phyloP scores from a whole-genome alignment of 2,329 filamentous ascomycete genomes.

The Moelleriella libera region DNA sequence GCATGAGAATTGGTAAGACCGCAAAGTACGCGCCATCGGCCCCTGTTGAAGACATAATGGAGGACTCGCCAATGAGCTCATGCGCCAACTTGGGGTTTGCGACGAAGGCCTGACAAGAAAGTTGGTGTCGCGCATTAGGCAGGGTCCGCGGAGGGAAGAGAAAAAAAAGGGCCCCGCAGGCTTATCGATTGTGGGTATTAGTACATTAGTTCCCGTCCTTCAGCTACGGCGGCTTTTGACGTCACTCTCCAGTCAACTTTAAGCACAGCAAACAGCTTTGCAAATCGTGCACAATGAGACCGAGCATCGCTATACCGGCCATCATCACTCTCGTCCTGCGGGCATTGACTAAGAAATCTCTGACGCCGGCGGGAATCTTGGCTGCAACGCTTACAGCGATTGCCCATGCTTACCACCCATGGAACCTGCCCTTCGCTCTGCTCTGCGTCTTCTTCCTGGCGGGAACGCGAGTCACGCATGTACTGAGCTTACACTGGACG shows the following conservation, averaged over 20 bases:
- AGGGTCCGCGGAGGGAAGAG: neutral
- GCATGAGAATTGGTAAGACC: constrained; percentile 54
- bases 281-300: constrained; percentile 31
- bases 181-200: constrained; percentile 1
- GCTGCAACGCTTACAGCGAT: constrained; percentile 60
- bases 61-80: no score
- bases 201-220: no score
- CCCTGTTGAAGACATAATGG: neutral
- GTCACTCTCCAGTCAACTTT: no score
- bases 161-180: neutral
- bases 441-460: constrained; percentile 76
- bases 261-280: no score
- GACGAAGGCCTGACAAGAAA: no score
- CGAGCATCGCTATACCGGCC: constrained; percentile 40
- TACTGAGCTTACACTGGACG: constrained; percentile 17
- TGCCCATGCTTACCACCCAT: constrained; percentile 82
- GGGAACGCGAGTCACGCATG: constrained; percentile 73
- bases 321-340: constrained; percentile 49
- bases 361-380: constrained; percentile 64
- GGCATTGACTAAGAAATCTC: constrained; percentile 57
- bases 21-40: constrained; percentile 41
- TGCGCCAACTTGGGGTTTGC: no score
- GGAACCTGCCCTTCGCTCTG: constrained; percentile 79
- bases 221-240: no score
- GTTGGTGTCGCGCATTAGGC: no score